These are phyloP conservation scores for Yarrowia alimentaria DNA, from an alignment of 805 yeast species.

Conservation along the genomic window DNA sequence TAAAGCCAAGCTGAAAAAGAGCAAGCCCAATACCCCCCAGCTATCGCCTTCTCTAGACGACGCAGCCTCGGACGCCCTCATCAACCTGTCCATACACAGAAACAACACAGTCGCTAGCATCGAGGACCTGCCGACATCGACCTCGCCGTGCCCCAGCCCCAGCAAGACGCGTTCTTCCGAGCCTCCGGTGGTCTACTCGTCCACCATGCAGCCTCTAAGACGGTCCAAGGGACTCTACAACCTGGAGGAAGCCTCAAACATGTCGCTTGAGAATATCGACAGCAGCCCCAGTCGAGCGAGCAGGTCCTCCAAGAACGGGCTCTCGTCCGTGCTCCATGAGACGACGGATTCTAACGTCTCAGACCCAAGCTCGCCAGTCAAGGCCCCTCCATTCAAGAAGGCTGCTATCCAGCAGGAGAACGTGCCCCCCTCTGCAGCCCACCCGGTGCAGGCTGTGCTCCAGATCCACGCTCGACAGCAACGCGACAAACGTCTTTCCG, in stretches of 20 bases:
- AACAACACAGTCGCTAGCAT: constrained; percentile 22
- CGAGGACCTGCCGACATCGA: constrained; percentile 13
- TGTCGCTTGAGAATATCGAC: constrained; percentile 10
- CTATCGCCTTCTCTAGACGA: constrained; percentile 22
- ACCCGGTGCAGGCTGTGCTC: no score
- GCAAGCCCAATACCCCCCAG: constrained; percentile 27
- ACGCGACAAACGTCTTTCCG: no score
- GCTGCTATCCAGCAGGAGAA: constrained; percentile 11
- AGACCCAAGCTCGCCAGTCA: constrained; percentile 23
- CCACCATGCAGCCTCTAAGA: constrained; percentile 36
- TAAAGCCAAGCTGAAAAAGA: constrained; percentile 25
- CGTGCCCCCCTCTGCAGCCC: no score
- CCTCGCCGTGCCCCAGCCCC: constrained; percentile 23
- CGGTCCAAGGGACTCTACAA: constrained; percentile 45
- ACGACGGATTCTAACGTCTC: no score
- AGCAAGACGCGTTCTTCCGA: constrained; percentile 8
- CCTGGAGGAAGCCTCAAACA: constrained; percentile 41
- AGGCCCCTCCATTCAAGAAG: constrained; percentile 24
- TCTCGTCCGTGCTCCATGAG: constrained; percentile 1
- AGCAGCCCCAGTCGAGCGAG: constrained; percentile 2
- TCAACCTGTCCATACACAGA: constrained; percentile 27
- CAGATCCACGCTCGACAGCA: no score
- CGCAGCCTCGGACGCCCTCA: constrained; percentile 26
- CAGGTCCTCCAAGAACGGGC: no score
- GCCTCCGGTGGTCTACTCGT: constrained; percentile 22